Evolutionary conservation across 1,284 basidiomycete species (phyloP), one percentile per base, ranked within the genome.

Genomic region (Ganoderma lucidum): DNA sequence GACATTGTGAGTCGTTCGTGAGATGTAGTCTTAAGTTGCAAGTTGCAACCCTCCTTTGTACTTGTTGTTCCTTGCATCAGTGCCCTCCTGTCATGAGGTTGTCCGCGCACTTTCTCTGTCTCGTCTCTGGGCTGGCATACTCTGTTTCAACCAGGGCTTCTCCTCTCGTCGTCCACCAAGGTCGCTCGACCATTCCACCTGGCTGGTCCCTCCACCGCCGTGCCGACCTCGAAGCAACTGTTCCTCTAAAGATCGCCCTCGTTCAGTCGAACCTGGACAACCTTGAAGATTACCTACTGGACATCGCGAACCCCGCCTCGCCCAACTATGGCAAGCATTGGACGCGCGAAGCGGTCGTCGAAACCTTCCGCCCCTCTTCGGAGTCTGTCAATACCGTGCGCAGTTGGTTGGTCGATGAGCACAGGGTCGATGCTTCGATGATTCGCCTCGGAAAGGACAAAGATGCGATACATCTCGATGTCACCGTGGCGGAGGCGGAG

Each of bases 401-500:
- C 30, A 71, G 76, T 3, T 87, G 85, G 85, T 78, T 87, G 12
- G 55, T 71, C 3, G 75, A 74, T 19, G 77, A 72, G 53, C 56
- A 44, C 19, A 84, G 84, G 6, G 75, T 86, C 42, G 67, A 72
- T 1, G 42, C 67, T 6, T 71, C 78, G 0, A 39, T 28, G 30
- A 55, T 68, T 48, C 6, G 30, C 23, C 48, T 68, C 12, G 78
- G 81, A 41, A 70, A 71, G 8, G 79, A 78, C 28, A 80, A 80
- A 61, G 77, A 74, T 12, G 86, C 85, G 84, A 70, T 88, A 8
- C 77, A 82, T 55, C 76, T 86, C 35, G 81, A 85, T 65, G 80
- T 81, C 2, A 83, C 82, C 8, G 78, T 85, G 3, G 79, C 78
- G 44, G 83, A 86, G 68, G 83, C 84, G 1, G 86, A 87, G 73